phyloP scores from a whole-genome alignment of 768 basidiomycete genomes.

The Psilocybe cyanescens region DNA sequence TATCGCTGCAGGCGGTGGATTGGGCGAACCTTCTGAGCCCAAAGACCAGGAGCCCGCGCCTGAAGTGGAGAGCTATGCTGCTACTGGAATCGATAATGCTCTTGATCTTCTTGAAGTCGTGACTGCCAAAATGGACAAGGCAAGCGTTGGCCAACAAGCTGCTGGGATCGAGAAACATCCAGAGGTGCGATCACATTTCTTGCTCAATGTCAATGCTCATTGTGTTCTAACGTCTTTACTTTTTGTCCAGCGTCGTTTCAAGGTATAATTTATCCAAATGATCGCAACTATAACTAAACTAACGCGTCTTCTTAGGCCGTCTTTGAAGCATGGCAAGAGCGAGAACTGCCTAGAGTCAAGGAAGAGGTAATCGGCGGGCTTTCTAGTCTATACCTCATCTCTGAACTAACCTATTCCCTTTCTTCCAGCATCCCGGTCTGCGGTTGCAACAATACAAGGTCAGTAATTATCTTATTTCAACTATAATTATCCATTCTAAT shows the following conservation, averaged over 20 bases:
- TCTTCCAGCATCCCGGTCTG: slow-evolving; percentile 78
- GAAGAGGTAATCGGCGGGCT: slow-evolving; percentile 55
- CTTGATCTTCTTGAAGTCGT: slow-evolving; percentile 88
- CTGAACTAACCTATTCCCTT: slow-evolving; percentile 2
- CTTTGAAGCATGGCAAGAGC: slow-evolving; percentile 90
- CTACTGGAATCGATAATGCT: slow-evolving; percentile 90
- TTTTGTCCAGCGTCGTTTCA: slow-evolving; percentile 78
- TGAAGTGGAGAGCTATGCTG: slow-evolving; percentile 71
- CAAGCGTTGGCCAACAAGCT: slow-evolving; percentile 85
- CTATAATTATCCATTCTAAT: background rate
- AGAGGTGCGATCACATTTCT: slow-evolving; percentile 60
- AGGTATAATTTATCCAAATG: slow-evolving; percentile 47
- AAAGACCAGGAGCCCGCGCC: slow-evolving; percentile 33
- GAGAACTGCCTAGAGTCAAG: slow-evolving; percentile 78
- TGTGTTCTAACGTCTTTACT: slow-evolving; percentile 9
- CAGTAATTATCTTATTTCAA: slow-evolving; percentile 13
- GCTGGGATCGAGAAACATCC: slow-evolving; percentile 89
- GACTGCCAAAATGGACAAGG: slow-evolving; percentile 92
- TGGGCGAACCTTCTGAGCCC: slow-evolving; percentile 31
- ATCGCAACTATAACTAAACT: slow-evolving; percentile 2
- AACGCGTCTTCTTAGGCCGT: slow-evolving; percentile 57
- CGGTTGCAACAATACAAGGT: slow-evolving; percentile 91
- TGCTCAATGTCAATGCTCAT: background rate
- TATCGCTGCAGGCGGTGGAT: slow-evolving; percentile 73
- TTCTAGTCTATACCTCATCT: slow-evolving; percentile 8